These are phyloP conservation scores for Endothia cerciana DNA, from an alignment of 2,329 filamentous ascomycete genomes.

Conservation along the genomic window DNA sequence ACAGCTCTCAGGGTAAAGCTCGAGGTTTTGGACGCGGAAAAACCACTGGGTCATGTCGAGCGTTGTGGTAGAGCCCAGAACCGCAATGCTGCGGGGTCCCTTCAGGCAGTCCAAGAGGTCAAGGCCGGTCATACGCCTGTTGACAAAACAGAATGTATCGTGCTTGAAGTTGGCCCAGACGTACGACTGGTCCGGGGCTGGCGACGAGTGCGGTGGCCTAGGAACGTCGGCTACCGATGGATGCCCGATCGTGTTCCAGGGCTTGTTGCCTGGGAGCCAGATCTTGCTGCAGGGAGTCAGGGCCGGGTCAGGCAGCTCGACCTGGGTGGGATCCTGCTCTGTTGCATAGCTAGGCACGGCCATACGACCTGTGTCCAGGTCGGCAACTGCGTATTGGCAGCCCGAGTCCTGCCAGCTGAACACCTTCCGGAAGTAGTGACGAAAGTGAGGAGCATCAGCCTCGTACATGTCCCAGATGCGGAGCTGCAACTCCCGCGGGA, in stretches of 20 bases:
- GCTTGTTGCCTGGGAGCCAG: neutral
- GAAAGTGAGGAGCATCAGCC: neutral
- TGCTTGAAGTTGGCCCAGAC: neutral
- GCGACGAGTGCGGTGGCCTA: neutral
- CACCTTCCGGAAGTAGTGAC: neutral
- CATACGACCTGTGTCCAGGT: neutral
- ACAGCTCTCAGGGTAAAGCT: neutral
- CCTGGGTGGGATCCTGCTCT: neutral
- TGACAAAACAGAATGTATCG: neutral
- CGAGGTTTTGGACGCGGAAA: constrained; percentile 1
- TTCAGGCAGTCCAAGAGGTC: neutral
- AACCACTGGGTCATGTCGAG: neutral
- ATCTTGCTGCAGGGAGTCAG: neutral
- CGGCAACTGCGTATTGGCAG: neutral
- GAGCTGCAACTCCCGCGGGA: constrained; percentile 1
- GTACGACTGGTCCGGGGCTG: neutral
- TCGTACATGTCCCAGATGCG: neutral
- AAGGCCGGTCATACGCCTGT: neutral
- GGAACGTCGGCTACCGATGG: neutral
- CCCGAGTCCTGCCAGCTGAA: too few species aligned
- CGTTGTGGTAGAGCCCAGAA: neutral
- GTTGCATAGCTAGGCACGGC: neutral
- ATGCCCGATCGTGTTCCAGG: neutral
- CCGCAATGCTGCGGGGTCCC: neutral
- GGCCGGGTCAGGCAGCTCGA: neutral